Base-by-base conservation (phyloP, 768 basidiomycete species). In the Kondoa malvinella region DNA sequence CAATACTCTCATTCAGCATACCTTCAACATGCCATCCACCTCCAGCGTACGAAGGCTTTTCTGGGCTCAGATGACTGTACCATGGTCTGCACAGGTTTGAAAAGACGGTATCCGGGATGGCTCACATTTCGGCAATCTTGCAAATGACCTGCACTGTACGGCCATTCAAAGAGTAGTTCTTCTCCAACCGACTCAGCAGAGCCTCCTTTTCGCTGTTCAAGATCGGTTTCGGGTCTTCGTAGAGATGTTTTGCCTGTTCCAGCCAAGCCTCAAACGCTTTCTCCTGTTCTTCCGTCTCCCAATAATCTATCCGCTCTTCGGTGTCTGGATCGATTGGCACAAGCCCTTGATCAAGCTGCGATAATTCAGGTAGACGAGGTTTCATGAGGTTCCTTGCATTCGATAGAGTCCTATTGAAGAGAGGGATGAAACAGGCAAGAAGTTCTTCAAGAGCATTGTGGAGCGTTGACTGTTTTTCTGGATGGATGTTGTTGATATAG, bases 401-500 rank as follows among this genome's bases (percentile, higher is more conserved):
- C 40, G 40, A 50, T 50, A 50, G 40, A 8, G 40, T 50, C 21
- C 40, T 50, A 21, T 50, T 50, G n/a, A 50, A 50, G 40, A 50
- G 40, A 8, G 40, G 40, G 8, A 50, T 50, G 40, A 50, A 50
- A 50, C 40, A 50, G 40, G 12, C 21, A 21, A 50, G 21, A 21
- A 50, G 40, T 8, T 50, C 21, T 21, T 50, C 40, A 21, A 50
- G 40, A 8, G 40, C 40, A 8, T 8, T 50, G 21, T 50, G 40
- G 21, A 50, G 40, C 21, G 40, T 8, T 50, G 12, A 8, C 40
- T 50, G 40, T 8, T 50, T 8, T 8, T 8, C 21, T 8, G 40
- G 40, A 68, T 82, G 74, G 26, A 84, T 74, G 67, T 82, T 82
- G 73, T 83, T 83, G 77, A 84, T 83, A 74, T 84, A 84, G 1